These are phyloP conservation scores for Miamiensis avidus DNA, from an alignment of 169 alveolate genomes.

Conservation along the genomic window DNA sequence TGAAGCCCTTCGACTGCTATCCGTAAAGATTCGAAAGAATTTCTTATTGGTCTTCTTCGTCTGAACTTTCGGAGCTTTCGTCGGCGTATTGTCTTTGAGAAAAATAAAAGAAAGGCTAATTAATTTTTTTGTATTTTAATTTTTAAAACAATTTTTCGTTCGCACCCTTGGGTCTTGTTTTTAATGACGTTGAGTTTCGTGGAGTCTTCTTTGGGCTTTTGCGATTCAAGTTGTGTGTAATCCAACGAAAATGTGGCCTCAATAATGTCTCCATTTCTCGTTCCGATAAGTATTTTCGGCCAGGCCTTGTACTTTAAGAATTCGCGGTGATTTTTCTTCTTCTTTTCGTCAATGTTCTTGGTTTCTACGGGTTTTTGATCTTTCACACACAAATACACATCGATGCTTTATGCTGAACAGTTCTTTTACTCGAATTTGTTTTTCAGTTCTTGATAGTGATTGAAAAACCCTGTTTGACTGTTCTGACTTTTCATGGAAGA, in stretches of 20 bases:
- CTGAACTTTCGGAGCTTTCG: neutral
- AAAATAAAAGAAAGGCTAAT: constrained; percentile 9
- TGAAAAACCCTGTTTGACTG: neutral
- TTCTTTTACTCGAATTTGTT: neutral
- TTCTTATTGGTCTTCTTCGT: constrained; percentile 26
- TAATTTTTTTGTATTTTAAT: constrained; percentile 9
- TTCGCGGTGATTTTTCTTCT: constrained; percentile 48
- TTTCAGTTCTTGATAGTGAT: constrained; percentile 10
- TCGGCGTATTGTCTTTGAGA: neutral
- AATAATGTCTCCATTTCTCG: constrained; percentile 66
- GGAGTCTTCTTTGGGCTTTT: constrained; percentile 20
- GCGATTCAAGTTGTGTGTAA: constrained; percentile 39
- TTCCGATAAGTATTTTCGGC: constrained; percentile 57
- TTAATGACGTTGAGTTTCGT: too few species aligned
- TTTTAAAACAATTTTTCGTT: neutral
- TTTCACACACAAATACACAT: constrained; percentile 67
- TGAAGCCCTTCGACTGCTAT: constrained; percentile 10
- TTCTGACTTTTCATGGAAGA: constrained; percentile 13
- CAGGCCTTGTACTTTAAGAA: constrained; percentile 9
- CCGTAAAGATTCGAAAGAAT: neutral
- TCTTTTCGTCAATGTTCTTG: constrained; percentile 40
- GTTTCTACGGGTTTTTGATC: constrained; percentile 23
- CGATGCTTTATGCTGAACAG: constrained; percentile 56
- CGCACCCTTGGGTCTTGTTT: neutral
- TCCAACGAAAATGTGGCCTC: constrained; percentile 51